Percentiles rank a stretch among this genome's conserved stretches.
Evolutionary conservation across 768 basidiomycete genomes (phyloP).

Genomic region (Podaxis sp.): DNA sequence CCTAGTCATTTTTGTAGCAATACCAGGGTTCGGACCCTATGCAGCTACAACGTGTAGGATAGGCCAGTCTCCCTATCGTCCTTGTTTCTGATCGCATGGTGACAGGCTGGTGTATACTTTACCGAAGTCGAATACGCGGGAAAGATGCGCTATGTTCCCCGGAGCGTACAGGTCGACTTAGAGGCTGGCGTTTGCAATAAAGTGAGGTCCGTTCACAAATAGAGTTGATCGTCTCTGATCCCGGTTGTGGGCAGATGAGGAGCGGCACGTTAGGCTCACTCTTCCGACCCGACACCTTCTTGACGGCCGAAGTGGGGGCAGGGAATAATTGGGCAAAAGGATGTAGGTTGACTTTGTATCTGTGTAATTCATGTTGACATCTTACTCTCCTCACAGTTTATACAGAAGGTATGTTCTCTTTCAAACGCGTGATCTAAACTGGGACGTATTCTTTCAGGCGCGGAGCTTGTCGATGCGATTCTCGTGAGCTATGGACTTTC

Average conservation of each 20-base stretch:
- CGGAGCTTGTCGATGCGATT: slow-evolving; percentile 87
- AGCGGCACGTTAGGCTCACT: slow-evolving; percentile 69
- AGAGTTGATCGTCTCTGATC: neutral
- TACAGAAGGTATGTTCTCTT: slow-evolving; percentile 67
- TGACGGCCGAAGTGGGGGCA: slow-evolving; percentile 60
- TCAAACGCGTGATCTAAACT: neutral
- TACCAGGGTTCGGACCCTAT: slow-evolving; percentile 74
- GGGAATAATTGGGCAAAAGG: slow-evolving; percentile 98
- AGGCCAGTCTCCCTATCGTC: neutral
- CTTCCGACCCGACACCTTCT: slow-evolving; percentile 86
- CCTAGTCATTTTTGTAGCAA: slow-evolving; percentile 33
- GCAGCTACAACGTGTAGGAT: slow-evolving; percentile 67
- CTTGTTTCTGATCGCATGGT: neutral
- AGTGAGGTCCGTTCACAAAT: slow-evolving; percentile 37
- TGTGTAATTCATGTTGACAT: slow-evolving; percentile 2
- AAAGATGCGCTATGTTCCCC: slow-evolving; percentile 77
- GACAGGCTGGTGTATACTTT: slow-evolving; percentile 80
- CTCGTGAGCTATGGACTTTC: slow-evolving; percentile 38
- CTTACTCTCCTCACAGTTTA: slow-evolving; percentile 52
- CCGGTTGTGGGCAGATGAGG: slow-evolving; percentile 45
- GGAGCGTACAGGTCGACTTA: slow-evolving; percentile 88
- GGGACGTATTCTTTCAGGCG: slow-evolving; percentile 45
- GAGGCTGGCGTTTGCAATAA: slow-evolving; percentile 84
- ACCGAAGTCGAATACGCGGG: slow-evolving; percentile 57
- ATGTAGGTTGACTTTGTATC: slow-evolving; percentile 49